These are phyloP conservation scores for Rasamsonia emersonii DNA, from an alignment of 2,329 filamentous ascomycete genomes.

Conservation along the genomic window DNA sequence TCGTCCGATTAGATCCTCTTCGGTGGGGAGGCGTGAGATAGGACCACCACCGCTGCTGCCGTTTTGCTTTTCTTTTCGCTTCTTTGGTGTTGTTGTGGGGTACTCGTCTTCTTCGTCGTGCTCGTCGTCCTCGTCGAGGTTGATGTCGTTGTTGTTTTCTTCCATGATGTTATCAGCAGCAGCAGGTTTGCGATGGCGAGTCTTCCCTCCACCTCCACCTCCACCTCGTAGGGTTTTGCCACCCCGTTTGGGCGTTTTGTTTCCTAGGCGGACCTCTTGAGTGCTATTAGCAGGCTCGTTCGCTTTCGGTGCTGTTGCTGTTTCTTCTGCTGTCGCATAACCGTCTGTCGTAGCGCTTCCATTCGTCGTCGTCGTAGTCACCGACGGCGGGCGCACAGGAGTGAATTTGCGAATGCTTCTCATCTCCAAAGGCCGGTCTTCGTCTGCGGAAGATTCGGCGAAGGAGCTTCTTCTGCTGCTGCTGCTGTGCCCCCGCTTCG, in stretches of 20 bases:
- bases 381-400: constrained; percentile 17
- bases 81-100: constrained; percentile 14
- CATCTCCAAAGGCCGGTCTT: constrained; percentile 77
- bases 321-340: no score
- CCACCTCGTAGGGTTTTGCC: no score
- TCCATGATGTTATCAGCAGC: no score
- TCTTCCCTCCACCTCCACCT: no score
- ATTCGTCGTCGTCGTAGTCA: no score
- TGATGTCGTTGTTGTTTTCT: no score
- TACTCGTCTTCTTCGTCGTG: constrained; percentile 14
- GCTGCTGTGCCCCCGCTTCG: constrained; percentile 15
- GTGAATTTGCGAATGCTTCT: constrained; percentile 44
- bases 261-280: no score
- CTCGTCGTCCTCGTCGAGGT: constrained; percentile 12
- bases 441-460: constrained; percentile 63
- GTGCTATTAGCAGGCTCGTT: no score
- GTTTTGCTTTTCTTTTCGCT: constrained; percentile 31
- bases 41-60: background rate
- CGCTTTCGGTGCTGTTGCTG: no score
- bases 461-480: constrained; percentile 40
- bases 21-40: constrained; percentile 43
- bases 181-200: no score
- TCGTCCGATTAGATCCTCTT: constrained; percentile 45
- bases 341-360: no score
- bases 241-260: no score